Evolutionary conservation across 1,284 basidiomycete species (phyloP).

Genomic region (Ustanciosporium gigantosporum): DNA sequence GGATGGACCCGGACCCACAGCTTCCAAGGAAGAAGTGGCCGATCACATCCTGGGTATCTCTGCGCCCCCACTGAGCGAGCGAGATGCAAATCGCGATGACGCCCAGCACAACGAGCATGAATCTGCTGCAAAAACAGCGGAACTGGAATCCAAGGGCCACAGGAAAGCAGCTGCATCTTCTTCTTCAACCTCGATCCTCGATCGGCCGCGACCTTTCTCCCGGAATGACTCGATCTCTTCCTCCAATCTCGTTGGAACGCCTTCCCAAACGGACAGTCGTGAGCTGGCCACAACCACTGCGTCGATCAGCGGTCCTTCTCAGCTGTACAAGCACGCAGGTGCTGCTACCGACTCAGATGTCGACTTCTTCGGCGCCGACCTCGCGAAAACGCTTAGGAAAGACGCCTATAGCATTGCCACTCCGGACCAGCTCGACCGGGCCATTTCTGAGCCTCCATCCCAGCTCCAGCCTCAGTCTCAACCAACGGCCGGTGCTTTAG

Average conservation of each 20-base stretch:
- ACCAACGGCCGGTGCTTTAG: too few relatives aligned
- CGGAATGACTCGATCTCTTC: conserved; percentile 14
- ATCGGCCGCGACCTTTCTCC: conserved; percentile 23
- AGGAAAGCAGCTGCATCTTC: neutral
- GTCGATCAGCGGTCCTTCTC: neutral
- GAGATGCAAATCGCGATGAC: conserved; percentile 8
- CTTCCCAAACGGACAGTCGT: neutral
- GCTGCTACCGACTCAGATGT: neutral
- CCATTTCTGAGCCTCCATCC: neutral
- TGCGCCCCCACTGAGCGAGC: conserved; percentile 11
- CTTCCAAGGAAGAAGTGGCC: conserved; percentile 35
- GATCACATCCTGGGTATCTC: conserved; percentile 40
- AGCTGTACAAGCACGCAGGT: neutral
- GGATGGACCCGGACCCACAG: conserved; percentile 36
- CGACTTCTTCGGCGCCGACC: conserved; percentile 1
- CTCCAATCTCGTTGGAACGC: conserved; percentile 5
- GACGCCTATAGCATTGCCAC: neutral
- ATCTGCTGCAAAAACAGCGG: neutral
- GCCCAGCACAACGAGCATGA: conserved; percentile 4
- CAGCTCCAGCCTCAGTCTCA: neutral
- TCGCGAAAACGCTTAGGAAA: neutral
- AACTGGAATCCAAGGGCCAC: neutral
- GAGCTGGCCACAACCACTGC: neutral
- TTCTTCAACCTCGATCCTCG: conserved; percentile 4
- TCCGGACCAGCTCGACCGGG: neutral